A percentile compares a stretch with the other conserved stretches of the same genome.
These are phyloP conservation scores for Acer negundo DNA, from an alignment of 345 rosid genomes.

Conservation along the genomic window DNA sequence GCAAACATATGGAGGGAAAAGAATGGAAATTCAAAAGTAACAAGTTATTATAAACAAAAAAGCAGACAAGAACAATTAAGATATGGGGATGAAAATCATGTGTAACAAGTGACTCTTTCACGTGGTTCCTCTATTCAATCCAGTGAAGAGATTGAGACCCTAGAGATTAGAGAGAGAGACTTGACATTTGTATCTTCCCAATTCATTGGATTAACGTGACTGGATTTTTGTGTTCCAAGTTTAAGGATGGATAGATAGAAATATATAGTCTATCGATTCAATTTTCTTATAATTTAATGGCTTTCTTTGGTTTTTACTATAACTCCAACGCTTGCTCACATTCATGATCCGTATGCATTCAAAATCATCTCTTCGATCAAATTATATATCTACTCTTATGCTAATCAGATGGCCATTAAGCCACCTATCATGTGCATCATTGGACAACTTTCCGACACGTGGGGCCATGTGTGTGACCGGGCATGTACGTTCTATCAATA, in stretches of 20 bases:
- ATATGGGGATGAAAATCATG: constrained; percentile 27
- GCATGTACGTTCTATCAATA: not conserved
- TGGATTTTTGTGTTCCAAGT: not conserved
- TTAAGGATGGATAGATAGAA: not conserved
- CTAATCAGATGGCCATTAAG: not conserved
- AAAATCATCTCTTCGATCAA: too few relatives aligned
- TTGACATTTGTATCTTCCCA: not conserved
- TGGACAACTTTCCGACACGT: not conserved
- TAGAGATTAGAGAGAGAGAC: constrained; percentile 8
- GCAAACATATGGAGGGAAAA: not conserved
- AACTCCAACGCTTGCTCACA: not conserved
- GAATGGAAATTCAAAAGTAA: not conserved
- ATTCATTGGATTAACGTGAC: not conserved
- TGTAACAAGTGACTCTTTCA: constrained; percentile 13
- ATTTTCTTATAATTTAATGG: not conserved
- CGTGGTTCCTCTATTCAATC: constrained; percentile 27
- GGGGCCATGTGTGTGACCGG: not conserved
- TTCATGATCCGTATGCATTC: not conserved
- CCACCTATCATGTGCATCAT: not conserved
- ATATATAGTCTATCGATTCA: too few relatives aligned
- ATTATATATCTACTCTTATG: not conserved
- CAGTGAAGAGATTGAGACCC: constrained; percentile 34
- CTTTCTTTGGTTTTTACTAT: constrained; percentile 1
- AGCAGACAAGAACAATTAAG: constrained; percentile 10
- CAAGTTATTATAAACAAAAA: not conserved